These are phyloP conservation scores for Pichia sp. DNA, from an alignment of 1,139 yeast genomes.

Conservation along the genomic window DNA sequence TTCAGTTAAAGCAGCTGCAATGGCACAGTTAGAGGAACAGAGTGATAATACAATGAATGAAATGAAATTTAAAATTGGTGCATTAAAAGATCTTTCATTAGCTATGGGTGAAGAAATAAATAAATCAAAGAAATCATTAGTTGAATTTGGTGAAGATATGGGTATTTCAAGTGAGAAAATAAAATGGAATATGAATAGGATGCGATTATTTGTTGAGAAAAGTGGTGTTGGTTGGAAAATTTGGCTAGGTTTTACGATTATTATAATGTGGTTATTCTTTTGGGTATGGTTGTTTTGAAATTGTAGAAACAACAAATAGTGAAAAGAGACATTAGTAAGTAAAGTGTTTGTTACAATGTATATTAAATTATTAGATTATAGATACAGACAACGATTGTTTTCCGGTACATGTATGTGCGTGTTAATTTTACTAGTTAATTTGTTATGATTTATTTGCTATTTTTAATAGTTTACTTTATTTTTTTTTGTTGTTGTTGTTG, in stretches of 20 bases:
- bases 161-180: slow-evolving; percentile 33
- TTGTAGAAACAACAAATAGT: no score
- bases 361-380: no score
- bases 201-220: slow-evolving; percentile 75
- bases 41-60: slow-evolving; percentile 67
- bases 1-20: slow-evolving; percentile 42
- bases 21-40: slow-evolving; percentile 73
- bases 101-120: slow-evolving; percentile 83
- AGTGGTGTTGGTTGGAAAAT: slow-evolving; percentile 76
- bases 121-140: slow-evolving; percentile 57
- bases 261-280: slow-evolving; percentile 63
- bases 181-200: slow-evolving; percentile 60
- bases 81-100: slow-evolving; percentile 63
- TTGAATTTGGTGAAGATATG: slow-evolving; percentile 47
- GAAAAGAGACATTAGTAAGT: no score
- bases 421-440: no score
- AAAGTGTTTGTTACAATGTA: no score
- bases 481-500: no score
- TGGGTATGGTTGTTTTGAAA: slow-evolving; percentile 74
- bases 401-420: no score
- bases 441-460: no score
- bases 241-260: slow-evolving; percentile 63
- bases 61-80: slow-evolving; percentile 63
- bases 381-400: no score
- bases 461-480: no score